Evolutionary conservation across 1,284 basidiomycete genomes (phyloP), one percentile per base, ranked within the genome.

Genomic region (Hemileia vastatrix): DNA sequence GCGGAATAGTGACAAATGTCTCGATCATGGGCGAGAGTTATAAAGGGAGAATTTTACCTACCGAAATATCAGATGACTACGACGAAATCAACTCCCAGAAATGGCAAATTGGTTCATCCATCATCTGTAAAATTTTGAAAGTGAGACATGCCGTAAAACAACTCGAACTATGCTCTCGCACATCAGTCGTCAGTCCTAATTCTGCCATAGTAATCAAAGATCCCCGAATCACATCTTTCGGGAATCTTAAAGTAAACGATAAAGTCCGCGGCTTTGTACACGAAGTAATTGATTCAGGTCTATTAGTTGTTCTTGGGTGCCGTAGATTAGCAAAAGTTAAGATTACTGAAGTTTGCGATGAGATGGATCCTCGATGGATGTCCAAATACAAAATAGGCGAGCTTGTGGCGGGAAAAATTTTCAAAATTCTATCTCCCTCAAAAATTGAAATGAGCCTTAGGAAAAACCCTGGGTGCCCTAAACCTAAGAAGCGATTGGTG

Each of bases 191-290:
- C 19, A 50, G 51, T 33, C 45, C 49, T 11, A n/a, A n/a, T n/a
- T n/a, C n/a, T n/a, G n/a, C n/a, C 4, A 32, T 9, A 15, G 32
- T 23, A 13, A 43, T 51, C 27, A 54, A 48, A 32, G 60, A 63
- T 43, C 60, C 9, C 19, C 60, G 54, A 9, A 63, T 63, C 27
- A 45, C 47, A 6, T 55, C 32, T 13, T 27, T 15, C 32, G 18
- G 31, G 23, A 24, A 56, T 48, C 33, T 56, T 13, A 23, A 32
- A 3, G 40, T 36, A 45, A 32, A 47, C 31, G 36, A 47, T 21
- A 24, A 27, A n/a, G n/a, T 63, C 32, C 32, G 60, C 6, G 60
- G 60, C 40, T 63, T 63, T 63, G 47, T 63, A n/a, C 60, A 56
- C 8, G 49, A 18, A 44, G 23, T 55, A 2, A 50, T 33, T 31